Conservation (phyloP, 106 monocot genomes). For the Dendrobium huoshanense region DNA sequence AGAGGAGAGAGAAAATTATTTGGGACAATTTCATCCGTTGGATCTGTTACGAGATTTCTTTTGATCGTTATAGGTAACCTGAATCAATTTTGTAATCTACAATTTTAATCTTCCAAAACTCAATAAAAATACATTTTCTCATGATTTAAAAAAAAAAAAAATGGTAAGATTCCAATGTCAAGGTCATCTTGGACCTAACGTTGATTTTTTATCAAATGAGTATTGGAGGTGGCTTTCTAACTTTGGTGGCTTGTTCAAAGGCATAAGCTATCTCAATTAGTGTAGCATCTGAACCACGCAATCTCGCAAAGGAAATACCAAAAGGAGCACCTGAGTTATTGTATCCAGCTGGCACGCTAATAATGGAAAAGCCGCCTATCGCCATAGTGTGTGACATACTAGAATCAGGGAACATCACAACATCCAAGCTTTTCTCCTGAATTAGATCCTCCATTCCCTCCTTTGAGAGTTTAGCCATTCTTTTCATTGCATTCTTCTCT, state of each 20-base stretch:
- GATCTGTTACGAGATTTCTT: too few relatives aligned
- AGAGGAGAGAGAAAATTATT: too few relatives aligned
- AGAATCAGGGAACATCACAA: conserved; percentile 20
- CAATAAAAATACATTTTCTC: too few relatives aligned
- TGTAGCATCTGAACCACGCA: conserved; percentile 33
- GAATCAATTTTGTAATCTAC: too few relatives aligned
- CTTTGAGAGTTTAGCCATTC: conserved; percentile 18
- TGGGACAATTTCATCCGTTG: too few relatives aligned
- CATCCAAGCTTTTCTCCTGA: conserved; percentile 23
- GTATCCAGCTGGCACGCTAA: conserved; percentile 46
- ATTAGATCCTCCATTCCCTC: conserved; percentile 33
- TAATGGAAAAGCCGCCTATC: conserved; percentile 32
- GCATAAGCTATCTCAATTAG: conserved; percentile 50
- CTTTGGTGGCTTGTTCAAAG: conserved; percentile 40
- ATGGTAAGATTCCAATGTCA: too few relatives aligned
- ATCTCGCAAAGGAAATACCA: conserved; percentile 33
- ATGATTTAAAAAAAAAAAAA: too few relatives aligned
- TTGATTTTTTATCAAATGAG: background rate
- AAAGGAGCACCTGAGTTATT: conserved; percentile 16
- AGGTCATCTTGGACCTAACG: too few relatives aligned
- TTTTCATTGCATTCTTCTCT: conserved; percentile 5
- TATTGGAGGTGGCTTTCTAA: conserved; percentile 8
- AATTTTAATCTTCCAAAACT: too few relatives aligned
- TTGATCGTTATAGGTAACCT: too few relatives aligned
- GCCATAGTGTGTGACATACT: background rate